phyloP scores from a whole-genome alignment of 225 moss, liverwort and hornwort species.

The Rhytidiadelphus loreus region DNA sequence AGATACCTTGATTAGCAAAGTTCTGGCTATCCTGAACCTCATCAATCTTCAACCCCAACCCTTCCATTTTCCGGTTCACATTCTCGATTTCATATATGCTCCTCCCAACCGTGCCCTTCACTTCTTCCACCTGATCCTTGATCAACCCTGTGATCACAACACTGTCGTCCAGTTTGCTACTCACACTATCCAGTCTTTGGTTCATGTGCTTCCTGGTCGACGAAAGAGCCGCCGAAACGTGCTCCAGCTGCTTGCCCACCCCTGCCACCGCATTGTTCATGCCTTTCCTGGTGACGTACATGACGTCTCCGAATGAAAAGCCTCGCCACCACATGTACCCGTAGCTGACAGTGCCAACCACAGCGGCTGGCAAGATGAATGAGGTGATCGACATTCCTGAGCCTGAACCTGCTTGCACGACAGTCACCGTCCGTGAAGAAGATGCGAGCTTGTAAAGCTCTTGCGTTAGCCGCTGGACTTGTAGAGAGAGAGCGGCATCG shows the following conservation, averaged over 20 bases:
- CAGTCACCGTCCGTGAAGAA: slow-evolving; percentile 54
- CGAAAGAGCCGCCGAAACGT: slow-evolving; percentile 67
- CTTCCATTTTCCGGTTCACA: slow-evolving; percentile 69
- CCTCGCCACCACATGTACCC: slow-evolving; percentile 87
- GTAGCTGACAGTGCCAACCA: slow-evolving; percentile 55
- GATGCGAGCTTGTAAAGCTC: slow-evolving; percentile 52
- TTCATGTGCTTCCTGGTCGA: slow-evolving; percentile 74
- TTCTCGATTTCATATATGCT: slow-evolving; percentile 69
- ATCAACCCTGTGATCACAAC: slow-evolving; percentile 57
- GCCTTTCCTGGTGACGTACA: slow-evolving; percentile 77
- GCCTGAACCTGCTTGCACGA: slow-evolving; percentile 50
- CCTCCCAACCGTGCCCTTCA: slow-evolving; percentile 54
- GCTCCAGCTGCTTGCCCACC: slow-evolving; percentile 79
- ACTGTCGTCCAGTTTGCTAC: slow-evolving; percentile 53
- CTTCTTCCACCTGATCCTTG: slow-evolving; percentile 65
- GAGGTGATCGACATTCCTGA: slow-evolving; percentile 36
- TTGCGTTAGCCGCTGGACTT: slow-evolving; percentile 59
- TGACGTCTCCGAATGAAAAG: slow-evolving; percentile 57
- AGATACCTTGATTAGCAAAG: slow-evolving; percentile 67
- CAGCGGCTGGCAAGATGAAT: slow-evolving; percentile 59
- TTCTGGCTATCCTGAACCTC: slow-evolving; percentile 79
- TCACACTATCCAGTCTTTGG: slow-evolving; percentile 60
- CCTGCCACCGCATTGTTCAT: slow-evolving; percentile 70
- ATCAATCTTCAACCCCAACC: slow-evolving; percentile 73
- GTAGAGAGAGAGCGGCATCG: slow-evolving; percentile 38